Base-by-base conservation (phyloP, 352 stramenopile genomes). In the Phytopythium boreale region DNA sequence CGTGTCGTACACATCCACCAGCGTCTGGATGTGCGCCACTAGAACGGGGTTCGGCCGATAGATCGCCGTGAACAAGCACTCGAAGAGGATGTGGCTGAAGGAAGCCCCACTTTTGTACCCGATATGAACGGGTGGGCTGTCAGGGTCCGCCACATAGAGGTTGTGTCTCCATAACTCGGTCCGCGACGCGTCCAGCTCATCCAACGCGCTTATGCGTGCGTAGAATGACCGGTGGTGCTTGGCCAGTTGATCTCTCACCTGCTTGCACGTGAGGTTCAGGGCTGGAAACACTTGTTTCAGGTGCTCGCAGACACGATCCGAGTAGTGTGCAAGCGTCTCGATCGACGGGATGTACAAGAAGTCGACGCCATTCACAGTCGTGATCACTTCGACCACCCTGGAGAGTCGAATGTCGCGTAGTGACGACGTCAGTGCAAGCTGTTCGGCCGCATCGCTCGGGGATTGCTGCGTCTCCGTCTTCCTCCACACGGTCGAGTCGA, bases 401-500 rank as follows among this genome's bases (percentile, higher is more conserved):
- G 26, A 49, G 31, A 43, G 12, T 2, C 24, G 43, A 55, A 55
- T 53, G 17, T 56, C 27, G 4, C 27, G 43, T 4, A 63, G 11
- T 20, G 22, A n/a, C 4, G 46, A 63, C 26, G 41, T 14, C 19
- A 63, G 9, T 17, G 10, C 20, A 5, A 63, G 58, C 31, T 56
- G 15, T 2, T 39, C 12, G 9, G 7, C 39, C 11, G n/a, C 24
- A 17, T 36, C 44, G 2, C 51, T 17, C 11, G 22, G 2, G 19
- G 52, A 22, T 2, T 20, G 14, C 58, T 22, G 34, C 8, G 14
- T 6, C 34, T 31, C 26, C 17, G 34, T 20, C 36, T 72, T 70
- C 53, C 64, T 53, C 82, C 82, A 91, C 9, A 62, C 70, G 17
- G 67, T 31, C 2, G 52, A 49, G 43, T 79, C 71, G 29, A 86